These are phyloP conservation scores for Daldinia loculata DNA, from an alignment of 495 filamentous ascomycete genomes.

Conservation along the genomic window DNA sequence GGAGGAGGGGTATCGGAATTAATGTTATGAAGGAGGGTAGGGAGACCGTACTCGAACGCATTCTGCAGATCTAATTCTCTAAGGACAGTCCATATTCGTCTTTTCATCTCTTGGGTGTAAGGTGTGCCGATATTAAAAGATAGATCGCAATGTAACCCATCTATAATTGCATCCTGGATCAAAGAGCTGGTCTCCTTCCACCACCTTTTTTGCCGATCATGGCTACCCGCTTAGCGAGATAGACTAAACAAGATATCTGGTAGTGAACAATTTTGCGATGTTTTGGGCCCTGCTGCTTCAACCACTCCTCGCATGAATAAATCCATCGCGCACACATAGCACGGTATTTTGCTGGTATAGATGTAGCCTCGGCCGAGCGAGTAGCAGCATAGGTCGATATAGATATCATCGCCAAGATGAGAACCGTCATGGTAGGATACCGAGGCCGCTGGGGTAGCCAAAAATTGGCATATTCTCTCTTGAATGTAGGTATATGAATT, in stretches of 20 bases:
- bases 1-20: slow-evolving; percentile 52
- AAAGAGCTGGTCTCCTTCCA: slow-evolving; percentile 66
- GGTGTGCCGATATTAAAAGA: slow-evolving; percentile 46
- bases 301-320: slow-evolving; percentile 50
- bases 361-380: slow-evolving; percentile 29
- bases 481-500: slow-evolving; percentile 57
- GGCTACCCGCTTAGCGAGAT: slow-evolving; percentile 56
- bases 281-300: slow-evolving; percentile 51
- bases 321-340: slow-evolving; percentile 52
- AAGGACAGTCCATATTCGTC: slow-evolving; percentile 71
- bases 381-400: slow-evolving; percentile 51
- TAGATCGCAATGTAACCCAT: slow-evolving; percentile 66
- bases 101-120: slow-evolving; percentile 72
- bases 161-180: slow-evolving; percentile 63
- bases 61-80: slow-evolving; percentile 68
- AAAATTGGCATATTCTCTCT: slow-evolving; percentile 54
- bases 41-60: slow-evolving; percentile 66
- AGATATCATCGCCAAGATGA: slow-evolving; percentile 54
- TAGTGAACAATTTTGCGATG: slow-evolving; percentile 56
- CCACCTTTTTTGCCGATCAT: slow-evolving; percentile 58
- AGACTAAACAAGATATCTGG: slow-evolving; percentile 55
- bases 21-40: slow-evolving; percentile 53
- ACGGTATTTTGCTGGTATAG: slow-evolving; percentile 8
- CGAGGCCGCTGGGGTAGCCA: slow-evolving; percentile 48
- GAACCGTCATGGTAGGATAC: slow-evolving; percentile 51